Evolutionary conservation across 176 grass and related monocot genomes (phyloP).

Genomic region (Avena sativa): DNA sequence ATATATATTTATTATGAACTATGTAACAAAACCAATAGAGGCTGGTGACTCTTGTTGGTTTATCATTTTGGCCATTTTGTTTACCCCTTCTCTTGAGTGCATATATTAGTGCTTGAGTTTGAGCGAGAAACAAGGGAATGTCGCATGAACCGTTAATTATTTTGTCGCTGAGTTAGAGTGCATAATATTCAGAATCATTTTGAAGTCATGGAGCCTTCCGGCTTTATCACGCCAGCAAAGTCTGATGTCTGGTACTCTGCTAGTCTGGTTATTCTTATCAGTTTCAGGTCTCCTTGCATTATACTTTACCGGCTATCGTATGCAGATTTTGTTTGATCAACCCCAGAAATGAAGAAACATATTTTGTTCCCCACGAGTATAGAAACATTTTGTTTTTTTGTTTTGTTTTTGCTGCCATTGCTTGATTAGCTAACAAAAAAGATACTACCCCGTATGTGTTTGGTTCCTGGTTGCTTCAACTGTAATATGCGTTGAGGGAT

Average conservation of each 20-base stretch:
- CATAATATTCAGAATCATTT: neutral
- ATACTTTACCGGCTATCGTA: neutral
- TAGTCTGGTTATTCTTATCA: neutral
- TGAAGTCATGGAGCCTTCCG: neutral
- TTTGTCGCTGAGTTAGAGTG: neutral
- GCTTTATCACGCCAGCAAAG: neutral
- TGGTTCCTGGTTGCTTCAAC: neutral
- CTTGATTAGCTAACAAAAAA: neutral
- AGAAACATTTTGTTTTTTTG: slow-evolving; percentile 8
- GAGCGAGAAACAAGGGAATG: neutral
- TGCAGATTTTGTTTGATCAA: neutral
- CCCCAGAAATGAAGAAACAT: neutral
- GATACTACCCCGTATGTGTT: neutral
- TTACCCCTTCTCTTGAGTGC: neutral
- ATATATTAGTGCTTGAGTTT: neutral
- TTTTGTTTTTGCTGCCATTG: neutral
- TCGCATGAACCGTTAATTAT: neutral
- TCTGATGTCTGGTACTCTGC: neutral
- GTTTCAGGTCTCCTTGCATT: neutral
- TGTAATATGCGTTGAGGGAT: neutral
- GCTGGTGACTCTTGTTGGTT: slow-evolving; percentile 9
- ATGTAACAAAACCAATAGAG: neutral
- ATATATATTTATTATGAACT: neutral
- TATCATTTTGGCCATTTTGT: neutral
- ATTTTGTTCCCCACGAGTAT: neutral